Evolutionary conservation across 257 asterid genomes (phyloP).

Genomic region (Osmanthus fragrans): DNA sequence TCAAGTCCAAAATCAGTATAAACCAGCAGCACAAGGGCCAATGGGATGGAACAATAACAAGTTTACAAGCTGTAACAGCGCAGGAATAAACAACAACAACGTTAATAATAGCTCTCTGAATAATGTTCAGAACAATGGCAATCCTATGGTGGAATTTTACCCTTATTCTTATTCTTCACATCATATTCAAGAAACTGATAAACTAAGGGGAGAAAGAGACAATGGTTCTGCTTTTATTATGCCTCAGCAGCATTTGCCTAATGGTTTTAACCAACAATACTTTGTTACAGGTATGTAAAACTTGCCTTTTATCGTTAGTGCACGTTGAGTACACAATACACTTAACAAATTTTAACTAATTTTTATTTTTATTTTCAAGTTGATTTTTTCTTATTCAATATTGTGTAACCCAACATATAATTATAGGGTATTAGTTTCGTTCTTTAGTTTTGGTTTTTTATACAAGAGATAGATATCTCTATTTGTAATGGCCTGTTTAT

Average conservation of each 20-base stretch:
- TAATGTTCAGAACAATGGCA: slow-evolving; percentile 18
- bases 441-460: not conserved
- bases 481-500: too few species aligned
- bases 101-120: not conserved
- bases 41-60: slow-evolving; percentile 49
- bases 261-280: slow-evolving; percentile 49
- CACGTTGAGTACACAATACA: not conserved
- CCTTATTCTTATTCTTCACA: slow-evolving; percentile 38
- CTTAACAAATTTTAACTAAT: not conserved
- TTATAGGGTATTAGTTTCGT: not conserved
- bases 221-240: slow-evolving; percentile 39
- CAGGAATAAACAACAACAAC: slow-evolving; percentile 1
- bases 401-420: not conserved
- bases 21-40: slow-evolving; percentile 35
- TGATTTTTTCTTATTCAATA: not conserved
- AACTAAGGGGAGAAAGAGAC: slow-evolving; percentile 32
- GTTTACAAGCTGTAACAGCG: not conserved
- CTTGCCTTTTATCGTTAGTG: not conserved
- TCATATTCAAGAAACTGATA: slow-evolving; percentile 40
- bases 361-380: not conserved
- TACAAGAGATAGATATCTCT: too few species aligned
- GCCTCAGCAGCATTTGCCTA: slow-evolving; percentile 52
- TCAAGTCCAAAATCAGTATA: slow-evolving; percentile 37
- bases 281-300: slow-evolving; percentile 43
- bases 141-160: slow-evolving; percentile 33